Evolutionary conservation across 495 filamentous ascomycete genomes (phyloP), one percentile per base, ranked within the genome.

Genomic region (Cladorrhinum samala): DNA sequence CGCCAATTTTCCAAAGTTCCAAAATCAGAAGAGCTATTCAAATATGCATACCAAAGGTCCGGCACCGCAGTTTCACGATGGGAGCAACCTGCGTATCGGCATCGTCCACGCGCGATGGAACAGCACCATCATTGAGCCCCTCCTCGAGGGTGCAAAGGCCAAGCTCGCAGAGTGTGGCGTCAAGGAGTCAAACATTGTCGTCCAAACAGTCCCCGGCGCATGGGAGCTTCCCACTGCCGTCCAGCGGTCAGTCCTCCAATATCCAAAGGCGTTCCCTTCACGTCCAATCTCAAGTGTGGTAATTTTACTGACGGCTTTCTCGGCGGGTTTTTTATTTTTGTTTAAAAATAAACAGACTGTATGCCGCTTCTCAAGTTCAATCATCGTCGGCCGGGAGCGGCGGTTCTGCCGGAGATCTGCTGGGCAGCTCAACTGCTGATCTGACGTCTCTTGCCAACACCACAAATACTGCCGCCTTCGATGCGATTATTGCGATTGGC

Each of bases 51-150:
- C 66, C 63, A 77, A 79, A 55, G 72, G 74, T 45, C 73, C 72
- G 4, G 60, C 63, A 44, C 72, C 70, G 37, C 69, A 76, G 59
- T 57, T 66, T 61, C 72, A 73, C 69, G 70, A 81, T 70, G 93
- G 93, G 63, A 87, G 86, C 61, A 78, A 75, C 55, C 81, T 98
- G 55, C 88, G 93, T 58, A 85, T 98, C 64, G 91, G 86, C 50
- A 96, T 98, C 62, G 82, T 98, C 25, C 93, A 96, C 71, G 93
- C 91, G 20, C 83, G 93, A 56, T 98, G 93, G 93, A 98, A 97
- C 71, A 83, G 77, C 46, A 70, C 59, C 27, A 74, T 80, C 62
- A 92, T 97, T 69, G 82, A 86, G 24, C 77, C 85, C 27, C 82
- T 98, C 18, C 77, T 98, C 40, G 75, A 77, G 23, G 93, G 93